Evolutionary conservation across 2,329 filamentous ascomycete species (phyloP).

Genomic region (Gaeumannomyces sp.): DNA sequence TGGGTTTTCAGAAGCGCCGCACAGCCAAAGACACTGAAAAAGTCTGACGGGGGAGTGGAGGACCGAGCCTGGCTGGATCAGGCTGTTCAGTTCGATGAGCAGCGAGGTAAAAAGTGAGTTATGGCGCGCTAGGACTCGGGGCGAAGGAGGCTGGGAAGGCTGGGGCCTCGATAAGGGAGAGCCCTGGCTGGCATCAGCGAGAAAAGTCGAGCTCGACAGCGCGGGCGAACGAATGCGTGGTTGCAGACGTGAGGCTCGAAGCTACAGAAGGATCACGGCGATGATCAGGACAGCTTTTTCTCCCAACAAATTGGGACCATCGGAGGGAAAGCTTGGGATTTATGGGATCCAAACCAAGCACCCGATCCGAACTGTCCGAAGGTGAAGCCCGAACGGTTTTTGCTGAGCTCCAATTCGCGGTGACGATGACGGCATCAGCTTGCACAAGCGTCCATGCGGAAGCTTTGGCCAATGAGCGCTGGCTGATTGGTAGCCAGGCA

Average conservation of each 20-base stretch:
- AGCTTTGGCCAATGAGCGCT: conserved; percentile 7
- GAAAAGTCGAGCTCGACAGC: too few species aligned
- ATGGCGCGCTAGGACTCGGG: background rate
- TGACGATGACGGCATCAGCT: conserved; percentile 11
- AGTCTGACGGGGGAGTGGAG: background rate
- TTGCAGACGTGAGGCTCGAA: background rate
- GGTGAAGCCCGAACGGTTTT: too few species aligned
- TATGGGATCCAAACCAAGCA: background rate
- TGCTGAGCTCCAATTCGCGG: background rate
- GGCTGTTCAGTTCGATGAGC: background rate
- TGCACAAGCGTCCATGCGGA: background rate
- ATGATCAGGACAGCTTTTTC: background rate
- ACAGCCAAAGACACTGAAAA: background rate
- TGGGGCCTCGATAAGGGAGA: background rate
- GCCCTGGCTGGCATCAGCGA: too few species aligned
- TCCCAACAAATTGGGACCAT: background rate
- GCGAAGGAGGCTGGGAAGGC: background rate
- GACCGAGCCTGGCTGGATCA: background rate
- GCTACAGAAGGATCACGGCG: too few species aligned
- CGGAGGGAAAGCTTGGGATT: background rate
- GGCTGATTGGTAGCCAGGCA: background rate
- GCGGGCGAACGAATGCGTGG: background rate
- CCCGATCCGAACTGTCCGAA: background rate
- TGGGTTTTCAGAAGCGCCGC: background rate
- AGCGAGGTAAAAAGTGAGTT: too few species aligned